Base-by-base conservation (phyloP, 306 rosid species). In the Rubus idaeus region DNA sequence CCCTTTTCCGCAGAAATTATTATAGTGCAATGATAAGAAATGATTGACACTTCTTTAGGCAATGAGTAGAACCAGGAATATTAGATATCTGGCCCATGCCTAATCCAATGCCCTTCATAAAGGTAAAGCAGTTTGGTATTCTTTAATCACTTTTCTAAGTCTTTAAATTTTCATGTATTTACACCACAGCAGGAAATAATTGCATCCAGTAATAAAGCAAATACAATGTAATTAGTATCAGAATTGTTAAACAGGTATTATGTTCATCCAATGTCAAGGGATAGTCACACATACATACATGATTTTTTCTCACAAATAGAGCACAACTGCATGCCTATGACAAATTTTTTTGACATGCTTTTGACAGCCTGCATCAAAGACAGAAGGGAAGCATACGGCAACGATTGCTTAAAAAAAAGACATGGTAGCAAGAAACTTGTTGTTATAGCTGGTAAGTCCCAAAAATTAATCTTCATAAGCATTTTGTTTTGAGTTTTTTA, bases 351-450 rank as follows among this genome's bases (percentile, higher is more conserved):
- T 63, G 56, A n/a, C 76, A 82, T 74, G 77, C 71, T 63, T 49
- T 62, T 87, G 72, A 73, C 89, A 95, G 99, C 90, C 66, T 95
- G 99, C 76, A 85, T 89, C 47, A 88, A 84, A 80, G 79, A 88
- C 77, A 86, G 94, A 53, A 82, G 4, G 75, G 89, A 88, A 79
- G 94, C 86, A 61, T 88, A 84, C 74, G 97, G 97, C 39, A 77
- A 46, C 56, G 90, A 87, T 49, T 95, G 97, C 92, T 57, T 80
- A 57, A 73, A 68, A 68, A 86, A 79, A 86, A 60, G 65, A 65
- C 90, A 79, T 21, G 84, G 84, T 58, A 90, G 86, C 70, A 88
- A 87, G 79, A 87, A 86, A 78, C 78, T 89, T 71, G 77, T 89
- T 35, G 81, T 92, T 56, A 71, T 95, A 42, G 91, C 87, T 2